Evolutionary conservation across 768 basidiomycete genomes (phyloP), one percentile per base, ranked within the genome.

Genomic region (Asterophora parasitica): DNA sequence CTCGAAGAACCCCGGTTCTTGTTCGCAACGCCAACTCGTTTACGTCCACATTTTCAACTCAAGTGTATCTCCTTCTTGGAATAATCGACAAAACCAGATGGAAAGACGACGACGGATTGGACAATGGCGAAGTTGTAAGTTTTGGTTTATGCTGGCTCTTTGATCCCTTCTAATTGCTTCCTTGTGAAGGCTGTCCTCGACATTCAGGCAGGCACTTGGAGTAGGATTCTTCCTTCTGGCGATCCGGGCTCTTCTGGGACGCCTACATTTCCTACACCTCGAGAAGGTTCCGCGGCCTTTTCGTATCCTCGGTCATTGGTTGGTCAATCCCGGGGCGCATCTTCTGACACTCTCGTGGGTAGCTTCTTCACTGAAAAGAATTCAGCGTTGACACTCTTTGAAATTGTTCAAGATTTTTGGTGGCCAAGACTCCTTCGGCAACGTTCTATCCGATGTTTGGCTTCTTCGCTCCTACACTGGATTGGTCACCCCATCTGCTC

Each of bases 381-480:
- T 46, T n/a, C 9, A n/a, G 12, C 7, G 12, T 17, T 48, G 46
- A 48, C 32, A n/a, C 47, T 28, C 46, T 34, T 35, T 16, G 13
- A 42, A 34, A 45, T 52, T 20, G 13, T 51, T 11, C 20, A 51
- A 76, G 75, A 64, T 91, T 8, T 92, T 88, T 53, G 89, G 89
- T 28, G 89, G 89, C 33, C 76, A 76, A 55, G 86, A 88, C 60
- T 68, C 71, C 36, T 61, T 68, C 46, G 88, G 88, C 11, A 77
- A 70, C 19, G 82, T 86, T 58, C 70, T 89, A 3, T 76, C 80
- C 33, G 89, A 92, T 47, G 59, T 92, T 9, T 92, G 89, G 89
- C 61, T 92, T 7, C 71, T 92, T 51, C 72, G 89, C 44, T 77
- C 85, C 4, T 91, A 90, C 63, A 72, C 75, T 51, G 83, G 73